These are phyloP conservation scores for Prototheca wickerhamii DNA, from an alignment of 163 green algal species.

Conservation along the genomic window DNA sequence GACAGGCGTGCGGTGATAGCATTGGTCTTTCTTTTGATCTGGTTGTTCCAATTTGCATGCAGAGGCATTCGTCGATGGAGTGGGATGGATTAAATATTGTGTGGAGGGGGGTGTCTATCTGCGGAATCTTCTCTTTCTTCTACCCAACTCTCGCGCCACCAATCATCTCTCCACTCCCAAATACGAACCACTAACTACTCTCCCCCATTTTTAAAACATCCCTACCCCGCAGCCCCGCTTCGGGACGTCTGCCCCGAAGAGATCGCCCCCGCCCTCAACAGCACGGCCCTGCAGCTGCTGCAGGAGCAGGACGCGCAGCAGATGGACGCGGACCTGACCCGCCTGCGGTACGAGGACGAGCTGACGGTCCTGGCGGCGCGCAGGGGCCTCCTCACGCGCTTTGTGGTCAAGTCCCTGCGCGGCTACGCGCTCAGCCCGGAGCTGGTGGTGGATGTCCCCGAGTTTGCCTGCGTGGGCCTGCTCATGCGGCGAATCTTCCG, in stretches of 20 bases:
- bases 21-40: too few relatives aligned
- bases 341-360: conserved; percentile 22
- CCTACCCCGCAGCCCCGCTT: background rate
- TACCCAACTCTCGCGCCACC: too few relatives aligned
- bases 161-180: too few relatives aligned
- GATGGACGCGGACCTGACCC: conserved; percentile 13
- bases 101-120: too few relatives aligned
- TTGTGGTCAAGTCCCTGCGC: conserved; percentile 8
- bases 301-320: conserved; percentile 1
- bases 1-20: too few relatives aligned
- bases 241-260: background rate
- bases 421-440: conserved; percentile 1
- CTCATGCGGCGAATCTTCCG: conserved; percentile 24
- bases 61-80: too few relatives aligned
- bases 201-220: too few relatives aligned
- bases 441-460: conserved; percentile 23
- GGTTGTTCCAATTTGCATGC: too few relatives aligned
- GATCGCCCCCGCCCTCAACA: background rate
- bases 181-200: too few relatives aligned
- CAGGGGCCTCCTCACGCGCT: conserved; percentile 16
- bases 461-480: conserved; percentile 22
- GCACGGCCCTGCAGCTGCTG: conserved; percentile 4
- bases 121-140: too few relatives aligned
- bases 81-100: too few relatives aligned
- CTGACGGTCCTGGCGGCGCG: conserved; percentile 6